phyloP scores from a whole-genome alignment of 805 yeast species.

The Ogataea trehaloabstinens region DNA sequence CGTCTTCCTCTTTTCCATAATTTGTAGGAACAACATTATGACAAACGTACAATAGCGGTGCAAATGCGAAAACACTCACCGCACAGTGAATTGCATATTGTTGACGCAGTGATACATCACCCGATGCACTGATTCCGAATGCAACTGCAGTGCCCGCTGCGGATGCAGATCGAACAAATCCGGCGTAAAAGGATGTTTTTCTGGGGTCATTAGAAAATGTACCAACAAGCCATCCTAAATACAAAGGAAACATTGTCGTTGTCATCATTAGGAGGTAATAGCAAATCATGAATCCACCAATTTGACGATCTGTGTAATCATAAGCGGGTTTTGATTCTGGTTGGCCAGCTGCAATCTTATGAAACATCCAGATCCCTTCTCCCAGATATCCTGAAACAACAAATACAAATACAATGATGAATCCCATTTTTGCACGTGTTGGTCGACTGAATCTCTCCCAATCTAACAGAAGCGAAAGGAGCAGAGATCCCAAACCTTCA shows the following conservation, averaged over 20 bases:
- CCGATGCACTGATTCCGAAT: not conserved
- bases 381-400: not conserved
- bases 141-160: not conserved
- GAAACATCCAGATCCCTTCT: not conserved
- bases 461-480: not conserved
- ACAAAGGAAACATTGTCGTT: not conserved
- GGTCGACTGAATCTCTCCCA: not conserved
- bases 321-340: not conserved
- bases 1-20: not conserved
- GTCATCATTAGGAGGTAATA: not conserved
- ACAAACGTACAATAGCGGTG: not conserved
- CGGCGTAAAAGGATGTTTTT: not conserved
- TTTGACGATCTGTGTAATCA: not conserved
- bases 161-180: not conserved
- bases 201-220: not conserved
- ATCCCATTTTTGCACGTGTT: not conserved
- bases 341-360: not conserved
- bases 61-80: not conserved
- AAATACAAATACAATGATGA: not conserved
- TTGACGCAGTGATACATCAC: not conserved
- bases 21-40: not conserved
- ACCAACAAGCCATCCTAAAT: not conserved
- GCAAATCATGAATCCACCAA: not conserved
- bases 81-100: not conserved
- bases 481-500: not conserved